phyloP scores from a whole-genome alignment of 768 basidiomycete species.

The Mycena vitilis region DNA sequence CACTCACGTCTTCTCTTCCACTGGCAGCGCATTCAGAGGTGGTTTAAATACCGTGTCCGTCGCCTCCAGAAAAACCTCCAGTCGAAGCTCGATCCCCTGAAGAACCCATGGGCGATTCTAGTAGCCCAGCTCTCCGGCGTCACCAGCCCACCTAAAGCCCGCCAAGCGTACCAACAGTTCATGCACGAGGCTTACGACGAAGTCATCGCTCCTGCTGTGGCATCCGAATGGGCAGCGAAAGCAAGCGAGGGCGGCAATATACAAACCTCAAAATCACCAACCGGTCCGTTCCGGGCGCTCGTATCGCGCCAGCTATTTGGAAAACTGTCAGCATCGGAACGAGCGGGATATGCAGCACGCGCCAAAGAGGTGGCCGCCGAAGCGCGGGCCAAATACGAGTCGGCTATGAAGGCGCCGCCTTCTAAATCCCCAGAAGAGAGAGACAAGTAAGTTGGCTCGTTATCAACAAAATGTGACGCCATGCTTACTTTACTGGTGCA shows the following conservation, averaged over 20 bases:
- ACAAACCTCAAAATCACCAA: background rate
- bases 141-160: background rate
- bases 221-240: background rate
- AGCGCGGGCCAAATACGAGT: background rate
- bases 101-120: background rate
- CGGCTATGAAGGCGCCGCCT: background rate
- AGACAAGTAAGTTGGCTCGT: no score
- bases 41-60: constrained; percentile 20
- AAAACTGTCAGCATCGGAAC: background rate
- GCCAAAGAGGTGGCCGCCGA: background rate
- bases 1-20: background rate
- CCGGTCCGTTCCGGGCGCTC: background rate
- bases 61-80: background rate
- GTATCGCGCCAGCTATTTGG: constrained; percentile 10
- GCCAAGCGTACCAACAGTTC: constrained; percentile 19
- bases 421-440: background rate
- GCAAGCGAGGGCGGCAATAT: background rate
- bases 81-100: background rate
- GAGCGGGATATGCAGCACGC: background rate
- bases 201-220: background rate
- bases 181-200: constrained; percentile 1
- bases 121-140: background rate
- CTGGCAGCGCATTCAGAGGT: constrained; percentile 21
- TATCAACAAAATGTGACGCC: background rate
- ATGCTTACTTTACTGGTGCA: no score